Percentiles rank a stretch among this genome's conserved stretches.
phyloP scores from a whole-genome alignment of 495 filamentous ascomycete species.

The Hypoxylon subgilvum region DNA sequence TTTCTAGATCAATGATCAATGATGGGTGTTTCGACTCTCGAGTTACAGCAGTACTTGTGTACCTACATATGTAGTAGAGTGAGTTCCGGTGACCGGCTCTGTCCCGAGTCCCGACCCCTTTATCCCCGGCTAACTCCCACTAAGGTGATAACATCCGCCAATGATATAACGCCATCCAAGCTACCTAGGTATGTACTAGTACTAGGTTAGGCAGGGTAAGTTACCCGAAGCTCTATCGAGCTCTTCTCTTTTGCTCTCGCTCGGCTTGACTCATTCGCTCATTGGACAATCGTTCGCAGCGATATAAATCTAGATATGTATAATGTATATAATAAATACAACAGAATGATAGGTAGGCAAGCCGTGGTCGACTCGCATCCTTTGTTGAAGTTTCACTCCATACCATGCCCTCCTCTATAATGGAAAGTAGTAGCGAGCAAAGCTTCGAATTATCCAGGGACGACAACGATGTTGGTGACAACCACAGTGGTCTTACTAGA shows the following conservation, averaged over 20 bases:
- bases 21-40: too few relatives aligned
- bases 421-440: constrained; percentile 20
- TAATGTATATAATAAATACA: too few relatives aligned
- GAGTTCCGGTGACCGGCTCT: constrained; percentile 25
- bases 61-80: background rate
- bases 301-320: too few relatives aligned
- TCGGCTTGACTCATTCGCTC: constrained; percentile 32
- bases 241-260: too few relatives aligned
- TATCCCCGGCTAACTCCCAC: background rate
- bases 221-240: too few relatives aligned
- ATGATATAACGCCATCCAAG: constrained; percentile 4
- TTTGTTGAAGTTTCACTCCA: too few relatives aligned
- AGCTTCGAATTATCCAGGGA: constrained; percentile 7
- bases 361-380: background rate
- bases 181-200: too few relatives aligned
- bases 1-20: too few relatives aligned
- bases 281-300: constrained; percentile 12
- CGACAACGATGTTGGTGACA: background rate
- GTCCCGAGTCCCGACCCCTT: background rate
- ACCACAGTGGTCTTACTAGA: constrained; percentile 18
- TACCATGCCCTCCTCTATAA: background rate
- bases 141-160: constrained; percentile 10
- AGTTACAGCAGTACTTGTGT: too few relatives aligned
- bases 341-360: background rate
- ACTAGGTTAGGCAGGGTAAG: too few relatives aligned